Conservation (phyloP, 2,329 filamentous ascomycete genomes). For the Exophiala spinifera region DNA sequence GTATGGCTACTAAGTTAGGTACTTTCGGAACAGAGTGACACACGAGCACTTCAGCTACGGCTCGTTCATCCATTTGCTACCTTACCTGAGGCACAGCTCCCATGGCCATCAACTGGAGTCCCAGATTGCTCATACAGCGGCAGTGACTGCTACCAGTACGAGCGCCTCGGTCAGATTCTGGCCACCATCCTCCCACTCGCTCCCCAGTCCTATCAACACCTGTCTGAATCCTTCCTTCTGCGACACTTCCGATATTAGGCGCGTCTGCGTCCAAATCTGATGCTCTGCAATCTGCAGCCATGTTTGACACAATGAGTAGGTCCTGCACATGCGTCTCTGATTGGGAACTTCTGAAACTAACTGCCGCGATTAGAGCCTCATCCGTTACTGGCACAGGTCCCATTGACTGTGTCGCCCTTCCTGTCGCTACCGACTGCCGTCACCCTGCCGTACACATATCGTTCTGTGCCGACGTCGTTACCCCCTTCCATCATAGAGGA, state of each 20-base stretch:
- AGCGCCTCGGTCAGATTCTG: too few species aligned
- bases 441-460: slow-evolving; percentile 94
- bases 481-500: slow-evolving; percentile 65
- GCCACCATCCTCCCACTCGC: too few species aligned
- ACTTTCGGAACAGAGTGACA: too few species aligned
- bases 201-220: not conserved
- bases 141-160: too few species aligned
- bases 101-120: too few species aligned
- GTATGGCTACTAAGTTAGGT: too few species aligned
- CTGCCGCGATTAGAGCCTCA: slow-evolving; percentile 63
- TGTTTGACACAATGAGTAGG: slow-evolving; percentile 48
- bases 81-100: too few species aligned
- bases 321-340: slow-evolving; percentile 6
- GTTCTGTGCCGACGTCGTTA: slow-evolving; percentile 79
- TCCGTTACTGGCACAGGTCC: slow-evolving; percentile 85
- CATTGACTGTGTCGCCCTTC: slow-evolving; percentile 91
- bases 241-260: not conserved
- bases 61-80: too few species aligned
- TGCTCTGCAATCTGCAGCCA: slow-evolving; percentile 21
- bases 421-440: slow-evolving; percentile 84
- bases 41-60: too few species aligned
- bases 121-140: too few species aligned
- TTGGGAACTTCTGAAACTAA: slow-evolving; percentile 4
- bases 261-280: not conserved
- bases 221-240: not conserved